Evolutionary conservation across 1,284 basidiomycete species (phyloP).

Genomic region (Sanghuangporus baumii): DNA sequence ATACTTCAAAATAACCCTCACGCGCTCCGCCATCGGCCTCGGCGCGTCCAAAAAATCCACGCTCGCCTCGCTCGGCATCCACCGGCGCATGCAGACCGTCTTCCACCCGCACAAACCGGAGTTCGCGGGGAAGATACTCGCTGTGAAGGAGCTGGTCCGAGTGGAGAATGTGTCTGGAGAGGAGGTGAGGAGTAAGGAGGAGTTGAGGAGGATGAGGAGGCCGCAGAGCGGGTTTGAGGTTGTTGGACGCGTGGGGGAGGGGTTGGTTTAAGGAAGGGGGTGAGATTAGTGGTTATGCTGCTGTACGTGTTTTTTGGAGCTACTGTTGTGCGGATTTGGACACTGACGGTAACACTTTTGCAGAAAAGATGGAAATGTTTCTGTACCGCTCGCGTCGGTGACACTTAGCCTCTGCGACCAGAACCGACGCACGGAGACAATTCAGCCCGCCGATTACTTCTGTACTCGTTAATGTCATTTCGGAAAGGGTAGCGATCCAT

Average conservation of each 20-base stretch:
- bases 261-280: background rate
- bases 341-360: background rate
- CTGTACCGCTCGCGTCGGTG: background rate
- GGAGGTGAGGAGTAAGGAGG: constrained; percentile 57
- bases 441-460: no score
- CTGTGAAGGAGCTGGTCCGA: constrained; percentile 82
- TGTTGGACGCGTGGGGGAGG: constrained; percentile 22
- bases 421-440: no score
- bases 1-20: constrained; percentile 81
- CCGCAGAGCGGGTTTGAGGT: constrained; percentile 63
- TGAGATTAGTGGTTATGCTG: background rate
- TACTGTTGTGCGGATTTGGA: background rate
- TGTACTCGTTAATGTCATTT: no score
- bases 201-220: constrained; percentile 59
- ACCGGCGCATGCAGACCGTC: constrained; percentile 76
- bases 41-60: constrained; percentile 68
- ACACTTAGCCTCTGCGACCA: background rate
- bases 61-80: constrained; percentile 70
- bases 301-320: no score
- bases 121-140: constrained; percentile 76
- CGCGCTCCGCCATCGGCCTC: constrained; percentile 78
- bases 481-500: no score
- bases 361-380: background rate
- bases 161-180: constrained; percentile 73
- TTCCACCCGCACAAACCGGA: constrained; percentile 70